Conservation (phyloP, 129 eudicot genomes). For the Artemisia argyi region DNA sequence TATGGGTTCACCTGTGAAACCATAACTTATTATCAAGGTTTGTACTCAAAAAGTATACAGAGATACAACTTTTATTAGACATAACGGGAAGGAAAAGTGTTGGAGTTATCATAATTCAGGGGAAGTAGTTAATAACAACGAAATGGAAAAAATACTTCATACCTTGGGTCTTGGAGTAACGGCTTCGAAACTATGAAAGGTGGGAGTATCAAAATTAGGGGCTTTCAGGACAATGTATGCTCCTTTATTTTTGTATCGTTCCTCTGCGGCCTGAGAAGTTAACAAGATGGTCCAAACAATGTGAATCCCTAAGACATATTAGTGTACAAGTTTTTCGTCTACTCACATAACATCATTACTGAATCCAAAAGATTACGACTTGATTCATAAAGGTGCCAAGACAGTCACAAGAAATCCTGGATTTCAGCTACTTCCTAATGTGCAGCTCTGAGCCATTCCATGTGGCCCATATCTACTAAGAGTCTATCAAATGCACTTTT, state of each 20-base stretch:
- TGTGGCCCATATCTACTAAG: not conserved
- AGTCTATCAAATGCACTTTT: too few relatives aligned
- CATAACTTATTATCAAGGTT: not conserved
- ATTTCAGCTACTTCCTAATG: not conserved
- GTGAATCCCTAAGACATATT: slow-evolving; percentile 10
- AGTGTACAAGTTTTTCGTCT: slow-evolving; percentile 1
- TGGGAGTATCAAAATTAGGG: slow-evolving; percentile 76
- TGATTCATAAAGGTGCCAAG: not conserved
- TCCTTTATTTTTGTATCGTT: slow-evolving; percentile 77
- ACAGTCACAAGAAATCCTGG: not conserved
- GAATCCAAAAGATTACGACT: not conserved
- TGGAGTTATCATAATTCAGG: not conserved
- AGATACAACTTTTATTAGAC: not conserved
- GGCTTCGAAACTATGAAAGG: slow-evolving; percentile 84
- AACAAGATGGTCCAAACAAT: slow-evolving; percentile 17
- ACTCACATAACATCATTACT: not conserved
- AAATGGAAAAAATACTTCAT: not conserved
- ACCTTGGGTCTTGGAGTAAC: slow-evolving; percentile 93
- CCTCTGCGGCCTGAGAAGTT: slow-evolving; percentile 69
- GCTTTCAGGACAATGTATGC: slow-evolving; percentile 80
- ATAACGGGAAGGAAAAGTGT: not conserved
- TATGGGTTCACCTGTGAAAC: slow-evolving; percentile 76
- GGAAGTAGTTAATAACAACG: not conserved
- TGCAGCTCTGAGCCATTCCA: not conserved
- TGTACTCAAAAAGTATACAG: not conserved